phyloP scores from a whole-genome alignment of 1,139 yeast genomes.

The Debaryomycetaceae sp. region DNA sequence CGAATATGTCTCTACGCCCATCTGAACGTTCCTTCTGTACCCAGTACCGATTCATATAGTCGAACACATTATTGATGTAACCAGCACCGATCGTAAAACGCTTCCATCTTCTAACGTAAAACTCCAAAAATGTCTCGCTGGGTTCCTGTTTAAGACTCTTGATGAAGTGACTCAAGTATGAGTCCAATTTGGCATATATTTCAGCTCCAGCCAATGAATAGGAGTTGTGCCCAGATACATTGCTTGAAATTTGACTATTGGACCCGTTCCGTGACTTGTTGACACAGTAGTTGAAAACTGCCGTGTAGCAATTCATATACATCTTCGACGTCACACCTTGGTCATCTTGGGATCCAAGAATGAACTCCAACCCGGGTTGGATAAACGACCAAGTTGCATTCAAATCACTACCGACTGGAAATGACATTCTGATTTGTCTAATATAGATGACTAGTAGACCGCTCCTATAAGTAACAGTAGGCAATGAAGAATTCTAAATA shows the following conservation, averaged over 20 bases:
- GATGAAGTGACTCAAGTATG: constrained; percentile 64
- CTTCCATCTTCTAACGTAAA: constrained; percentile 86
- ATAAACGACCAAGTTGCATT: constrained; percentile 74
- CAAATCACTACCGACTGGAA: constrained; percentile 46
- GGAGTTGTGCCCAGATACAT: constrained; percentile 26
- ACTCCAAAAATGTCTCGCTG: constrained; percentile 71
- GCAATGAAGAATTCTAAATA: neutral
- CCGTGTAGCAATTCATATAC: constrained; percentile 76
- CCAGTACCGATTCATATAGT: constrained; percentile 96
- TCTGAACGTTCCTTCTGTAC: constrained; percentile 94
- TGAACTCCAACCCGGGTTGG: constrained; percentile 69
- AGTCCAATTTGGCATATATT: constrained; percentile 68
- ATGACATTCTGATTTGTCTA: constrained; percentile 5
- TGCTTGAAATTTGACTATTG: constrained; percentile 9
- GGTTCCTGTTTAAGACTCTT: constrained; percentile 44
- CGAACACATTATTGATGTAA: constrained; percentile 87
- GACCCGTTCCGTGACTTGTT: constrained; percentile 56
- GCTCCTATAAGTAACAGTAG: neutral
- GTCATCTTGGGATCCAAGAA: constrained; percentile 63
- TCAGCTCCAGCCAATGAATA: constrained; percentile 78
- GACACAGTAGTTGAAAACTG: constrained; percentile 91
- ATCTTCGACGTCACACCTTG: constrained; percentile 67
- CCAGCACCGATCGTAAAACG: constrained; percentile 90
- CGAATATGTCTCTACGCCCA: constrained; percentile 88
- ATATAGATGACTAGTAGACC: neutral